Base-by-base conservation (phyloP, 31 red algal species). In the Porphyra umbilicalis region DNA sequence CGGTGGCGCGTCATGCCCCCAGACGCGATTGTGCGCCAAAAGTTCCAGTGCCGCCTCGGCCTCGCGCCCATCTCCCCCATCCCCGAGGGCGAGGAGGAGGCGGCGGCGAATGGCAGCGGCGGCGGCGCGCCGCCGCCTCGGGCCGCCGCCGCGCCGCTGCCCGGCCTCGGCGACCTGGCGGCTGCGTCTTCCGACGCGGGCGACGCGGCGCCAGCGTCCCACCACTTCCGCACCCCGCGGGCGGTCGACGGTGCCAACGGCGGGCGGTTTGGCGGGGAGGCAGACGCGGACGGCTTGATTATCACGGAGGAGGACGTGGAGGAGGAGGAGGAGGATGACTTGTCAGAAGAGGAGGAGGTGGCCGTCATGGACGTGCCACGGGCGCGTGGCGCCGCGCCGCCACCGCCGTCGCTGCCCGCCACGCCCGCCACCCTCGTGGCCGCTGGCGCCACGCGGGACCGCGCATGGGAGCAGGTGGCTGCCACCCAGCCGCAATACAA, bases 31-130 rank as follows among this genome's bases (percentile, higher is more conserved):
- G 33, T 82, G 34, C 81, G 75, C 68, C 35, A 82, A 75, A 82
- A 82, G 38, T 82, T 82, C 36, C 34, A 34, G 38, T 68, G 71
- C 18, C 81, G 75, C 33, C 75, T 82, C 38, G 81, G 57, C 2
- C 0, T 71, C 3, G 57, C 8, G 16, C 57, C 57, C 11, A 8
- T 71, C 0, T 71, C 57, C 3, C 57, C 57, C 25, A 71, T 71
- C 57, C 25, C 57, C 7, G 57, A 71, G 25, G 57, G 20, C 25
- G 57, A 71, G 25, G 57, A 71, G 57, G 11, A 71, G 11, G 57
- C 25, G 57, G 57, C 25, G 20, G 25, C 57, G 57, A 4, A 29
- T 2, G 57, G 57, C 4, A 29, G 20, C 11, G 57, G 13, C 0
- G 57, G n/a, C n/a, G n/a, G n/a, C n/a, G n/a, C n/a, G n/a, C n/a